phyloP scores from a whole-genome alignment of 331 rosid genomes.

The Telfairia occidentalis region DNA sequence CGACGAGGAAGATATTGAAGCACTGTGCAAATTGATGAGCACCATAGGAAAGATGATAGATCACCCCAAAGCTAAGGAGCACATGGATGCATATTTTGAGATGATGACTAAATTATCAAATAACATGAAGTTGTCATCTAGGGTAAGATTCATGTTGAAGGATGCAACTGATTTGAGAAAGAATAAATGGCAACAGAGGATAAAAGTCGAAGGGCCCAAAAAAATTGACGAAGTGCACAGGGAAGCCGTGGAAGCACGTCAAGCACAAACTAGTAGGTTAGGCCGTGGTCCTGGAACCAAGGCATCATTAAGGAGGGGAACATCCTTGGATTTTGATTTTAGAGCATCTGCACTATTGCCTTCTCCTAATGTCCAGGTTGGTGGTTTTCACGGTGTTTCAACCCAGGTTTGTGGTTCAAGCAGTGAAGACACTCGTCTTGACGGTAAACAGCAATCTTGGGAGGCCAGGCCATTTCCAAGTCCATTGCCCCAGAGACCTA shows the following conservation, averaged over 20 bases:
- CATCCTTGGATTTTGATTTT: conserved; percentile 43
- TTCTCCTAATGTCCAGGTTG: conserved; percentile 42
- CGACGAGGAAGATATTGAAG: conserved; percentile 87
- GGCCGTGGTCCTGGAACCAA: conserved; percentile 49
- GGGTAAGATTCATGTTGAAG: conserved; percentile 88
- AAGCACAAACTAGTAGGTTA: conserved; percentile 61
- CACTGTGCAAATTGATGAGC: conserved; percentile 87
- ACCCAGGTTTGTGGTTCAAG: conserved; percentile 50
- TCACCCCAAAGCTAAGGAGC: conserved; percentile 72
- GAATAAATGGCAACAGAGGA: conserved; percentile 83
- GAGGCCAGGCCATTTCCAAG: conserved; percentile 45
- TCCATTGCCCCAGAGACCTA: conserved; percentile 44
- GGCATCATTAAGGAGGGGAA: conserved; percentile 45
- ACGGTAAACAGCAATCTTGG: conserved; percentile 42
- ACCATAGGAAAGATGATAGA: conserved; percentile 93
- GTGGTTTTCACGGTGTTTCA: conserved; percentile 50
- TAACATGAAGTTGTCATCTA: conserved; percentile 71
- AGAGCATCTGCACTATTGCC: conserved; percentile 39
- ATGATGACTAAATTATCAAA: conserved; percentile 47
- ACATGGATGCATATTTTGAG: conserved; percentile 72
- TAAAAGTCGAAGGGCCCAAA: conserved; percentile 88
- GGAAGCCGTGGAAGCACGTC: conserved; percentile 85
- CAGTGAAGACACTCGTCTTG: conserved; percentile 45
- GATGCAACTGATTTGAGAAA: conserved; percentile 73
- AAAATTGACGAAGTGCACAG: conserved; percentile 89